Evolutionary conservation across 768 basidiomycete genomes (phyloP).

Genomic region (Lentinula lateritia): DNA sequence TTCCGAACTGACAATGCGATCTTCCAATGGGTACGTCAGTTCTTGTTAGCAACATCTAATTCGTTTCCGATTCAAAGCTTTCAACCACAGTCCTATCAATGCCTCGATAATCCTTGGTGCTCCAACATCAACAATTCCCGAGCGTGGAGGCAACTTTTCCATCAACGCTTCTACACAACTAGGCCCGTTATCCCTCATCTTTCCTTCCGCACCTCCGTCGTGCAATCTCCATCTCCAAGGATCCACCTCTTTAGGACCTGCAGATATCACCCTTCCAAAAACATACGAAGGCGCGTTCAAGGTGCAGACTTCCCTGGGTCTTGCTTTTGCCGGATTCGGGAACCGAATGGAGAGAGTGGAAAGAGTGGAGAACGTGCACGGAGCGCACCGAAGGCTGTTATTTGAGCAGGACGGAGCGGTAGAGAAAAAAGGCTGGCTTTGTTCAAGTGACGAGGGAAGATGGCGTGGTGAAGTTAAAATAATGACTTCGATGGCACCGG

Average conservation of each 20-base stretch:
- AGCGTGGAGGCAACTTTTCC: conserved; percentile 2
- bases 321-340: not conserved
- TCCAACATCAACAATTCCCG: not conserved
- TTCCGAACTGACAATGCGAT: not conserved
- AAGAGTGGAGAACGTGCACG: not conserved
- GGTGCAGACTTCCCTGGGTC: not conserved
- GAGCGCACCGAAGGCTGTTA: not conserved
- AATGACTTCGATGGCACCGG: not conserved
- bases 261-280: not conserved
- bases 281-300: conserved; percentile 1
- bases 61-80: not conserved
- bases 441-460: not conserved
- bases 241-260: not conserved
- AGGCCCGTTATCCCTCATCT: not conserved
- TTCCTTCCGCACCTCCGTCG: not conserved
- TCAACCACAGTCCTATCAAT: not conserved
- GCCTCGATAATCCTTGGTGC: not conserved
- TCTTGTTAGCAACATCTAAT: not conserved
- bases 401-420: not conserved
- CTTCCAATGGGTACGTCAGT: not conserved
- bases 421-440: not conserved
- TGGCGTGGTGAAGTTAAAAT: not conserved
- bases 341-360: no score
- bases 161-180: not conserved
- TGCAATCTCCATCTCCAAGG: conserved; percentile 1